phyloP scores from a whole-genome alignment of 2,329 filamentous ascomycete genomes.

The Huntiella bhutanensis region DNA sequence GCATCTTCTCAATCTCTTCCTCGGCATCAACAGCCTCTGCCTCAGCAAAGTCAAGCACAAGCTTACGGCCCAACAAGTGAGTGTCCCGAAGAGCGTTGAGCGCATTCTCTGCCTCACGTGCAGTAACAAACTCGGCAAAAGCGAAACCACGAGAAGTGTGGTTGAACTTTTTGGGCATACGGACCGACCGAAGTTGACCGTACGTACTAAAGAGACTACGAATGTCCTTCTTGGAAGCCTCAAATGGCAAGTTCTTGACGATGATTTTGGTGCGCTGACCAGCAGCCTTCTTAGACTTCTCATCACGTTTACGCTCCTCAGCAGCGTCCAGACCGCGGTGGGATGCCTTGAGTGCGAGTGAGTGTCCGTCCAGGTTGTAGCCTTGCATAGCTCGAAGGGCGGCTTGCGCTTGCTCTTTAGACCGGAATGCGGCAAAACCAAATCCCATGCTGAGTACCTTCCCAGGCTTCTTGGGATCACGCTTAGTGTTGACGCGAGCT shows the following conservation, averaged over 20 bases:
- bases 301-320: slow-evolving; percentile 66
- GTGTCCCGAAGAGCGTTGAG: slow-evolving; percentile 83
- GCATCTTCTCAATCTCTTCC: slow-evolving; percentile 91
- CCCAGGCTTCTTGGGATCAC: slow-evolving; percentile 75
- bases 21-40: slow-evolving; percentile 81
- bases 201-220: slow-evolving; percentile 72
- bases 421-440: slow-evolving; percentile 79
- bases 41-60: slow-evolving; percentile 83
- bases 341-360: slow-evolving; percentile 66
- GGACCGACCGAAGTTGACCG: slow-evolving; percentile 78
- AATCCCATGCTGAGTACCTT: slow-evolving; percentile 93
- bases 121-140: slow-evolving; percentile 87
- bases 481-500: slow-evolving; percentile 80
- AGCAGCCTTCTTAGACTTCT: slow-evolving; percentile 63
- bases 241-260: slow-evolving; percentile 96
- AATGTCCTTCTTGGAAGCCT: slow-evolving; percentile 84
- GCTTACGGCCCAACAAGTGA: slow-evolving; percentile 71
- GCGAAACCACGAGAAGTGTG: slow-evolving; percentile 78
- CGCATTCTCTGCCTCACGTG: slow-evolving; percentile 75
- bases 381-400: slow-evolving; percentile 78
- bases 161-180: slow-evolving; percentile 90
- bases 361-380: slow-evolving; percentile 69
- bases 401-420: slow-evolving; percentile 56
- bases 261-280: slow-evolving; percentile 75
- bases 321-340: slow-evolving; percentile 77